Percentiles rank a stretch among this genome's conserved stretches.
Conservation (phyloP, 176 grass and related monocot genomes). For the Hordeum marinum region DNA sequence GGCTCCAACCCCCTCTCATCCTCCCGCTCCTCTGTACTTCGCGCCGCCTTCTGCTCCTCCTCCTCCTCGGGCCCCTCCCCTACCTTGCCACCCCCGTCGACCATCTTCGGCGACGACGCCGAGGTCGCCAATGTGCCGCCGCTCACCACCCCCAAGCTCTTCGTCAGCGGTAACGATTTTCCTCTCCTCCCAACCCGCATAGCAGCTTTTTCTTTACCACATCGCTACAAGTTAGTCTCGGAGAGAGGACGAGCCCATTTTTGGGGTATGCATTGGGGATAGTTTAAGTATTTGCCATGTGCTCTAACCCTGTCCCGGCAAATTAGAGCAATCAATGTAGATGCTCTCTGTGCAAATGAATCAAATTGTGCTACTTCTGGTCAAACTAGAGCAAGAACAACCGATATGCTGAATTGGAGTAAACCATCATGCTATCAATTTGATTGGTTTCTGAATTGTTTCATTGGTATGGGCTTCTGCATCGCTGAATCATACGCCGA, state of each 20-base stretch:
- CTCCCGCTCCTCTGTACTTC: slow-evolving; percentile 17
- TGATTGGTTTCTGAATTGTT: background rate
- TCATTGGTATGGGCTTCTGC: background rate
- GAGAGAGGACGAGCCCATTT: background rate
- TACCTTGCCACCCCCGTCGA: slow-evolving; percentile 20
- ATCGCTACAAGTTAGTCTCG: background rate
- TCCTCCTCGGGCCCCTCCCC: background rate
- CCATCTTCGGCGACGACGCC: slow-evolving; percentile 39
- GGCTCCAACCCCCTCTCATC: slow-evolving; percentile 21
- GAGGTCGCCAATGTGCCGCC: slow-evolving; percentile 62
- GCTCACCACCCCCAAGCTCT: slow-evolving; percentile 76
- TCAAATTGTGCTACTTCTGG: background rate
- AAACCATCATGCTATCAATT: background rate
- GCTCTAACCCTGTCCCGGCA: background rate
- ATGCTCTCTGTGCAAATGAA: no score
- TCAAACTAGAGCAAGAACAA: background rate
- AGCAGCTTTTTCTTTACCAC: background rate
- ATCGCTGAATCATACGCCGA: background rate
- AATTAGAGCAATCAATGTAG: background rate
- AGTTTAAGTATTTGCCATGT: background rate
- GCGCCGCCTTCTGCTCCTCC: slow-evolving; percentile 40
- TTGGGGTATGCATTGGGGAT: background rate
- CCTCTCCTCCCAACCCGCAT: background rate
- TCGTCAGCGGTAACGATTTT: slow-evolving; percentile 67
- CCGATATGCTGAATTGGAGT: background rate